These are phyloP conservation scores for Elaeis guineensis DNA, from an alignment of 176 grass and related monocot genomes.

Conservation along the genomic window DNA sequence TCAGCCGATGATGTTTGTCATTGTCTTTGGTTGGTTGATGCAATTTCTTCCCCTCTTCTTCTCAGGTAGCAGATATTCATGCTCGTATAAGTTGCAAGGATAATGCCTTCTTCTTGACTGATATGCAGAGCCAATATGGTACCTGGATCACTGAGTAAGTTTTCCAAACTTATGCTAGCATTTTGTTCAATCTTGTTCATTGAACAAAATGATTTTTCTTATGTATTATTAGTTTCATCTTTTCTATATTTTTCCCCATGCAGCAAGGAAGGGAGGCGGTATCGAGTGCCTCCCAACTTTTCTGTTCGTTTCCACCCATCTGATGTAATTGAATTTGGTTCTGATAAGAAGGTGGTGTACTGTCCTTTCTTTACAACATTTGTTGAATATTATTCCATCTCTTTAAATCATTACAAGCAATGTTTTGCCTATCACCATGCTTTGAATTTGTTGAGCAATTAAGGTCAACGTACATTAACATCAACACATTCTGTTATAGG, in stretches of 20 bases:
- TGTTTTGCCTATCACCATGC: too few relatives aligned
- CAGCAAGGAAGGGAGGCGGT: conserved; percentile 77
- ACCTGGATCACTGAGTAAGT: conserved; percentile 90
- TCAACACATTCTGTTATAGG: too few relatives aligned
- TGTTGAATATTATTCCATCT: not conserved
- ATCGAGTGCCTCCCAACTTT: conserved; percentile 59
- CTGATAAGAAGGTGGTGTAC: conserved; percentile 61
- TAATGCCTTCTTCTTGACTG: conserved; percentile 75
- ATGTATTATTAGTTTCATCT: conserved; percentile 8
- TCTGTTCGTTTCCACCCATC: conserved; percentile 71
- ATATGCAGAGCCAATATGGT: conserved; percentile 68
- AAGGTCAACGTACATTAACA: too few relatives aligned
- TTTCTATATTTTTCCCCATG: conserved; percentile 7
- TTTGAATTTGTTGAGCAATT: too few relatives aligned
- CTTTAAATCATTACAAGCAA: not conserved
- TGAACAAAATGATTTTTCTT: too few relatives aligned
- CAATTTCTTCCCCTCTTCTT: not conserved
- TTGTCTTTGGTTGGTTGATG: conserved; percentile 14
- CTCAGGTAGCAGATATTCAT: conserved; percentile 71
- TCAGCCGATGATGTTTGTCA: not conserved
- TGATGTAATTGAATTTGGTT: conserved; percentile 74
- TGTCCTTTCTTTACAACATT: not conserved
- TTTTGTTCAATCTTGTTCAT: not conserved
- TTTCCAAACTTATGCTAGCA: not conserved
- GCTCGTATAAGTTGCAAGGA: conserved; percentile 78